Conservation (phyloP, 352 stramenopile genomes). For the Phytophthora boehmeriae region DNA sequence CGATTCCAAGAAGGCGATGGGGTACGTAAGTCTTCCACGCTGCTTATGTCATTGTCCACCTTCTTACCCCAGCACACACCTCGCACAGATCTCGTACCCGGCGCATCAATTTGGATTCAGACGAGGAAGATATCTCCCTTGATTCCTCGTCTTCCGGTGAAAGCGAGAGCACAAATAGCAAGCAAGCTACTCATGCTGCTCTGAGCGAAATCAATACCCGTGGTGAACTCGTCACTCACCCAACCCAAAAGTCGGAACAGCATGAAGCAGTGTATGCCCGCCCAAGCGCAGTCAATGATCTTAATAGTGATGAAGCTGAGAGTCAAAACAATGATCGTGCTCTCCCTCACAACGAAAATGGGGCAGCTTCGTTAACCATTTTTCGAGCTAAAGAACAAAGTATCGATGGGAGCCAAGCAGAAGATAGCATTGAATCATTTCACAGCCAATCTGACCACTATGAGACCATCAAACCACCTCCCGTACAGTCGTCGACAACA, state of each 20-base stretch:
- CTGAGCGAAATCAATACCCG: background rate
- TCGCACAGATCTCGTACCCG: constrained; percentile 19
- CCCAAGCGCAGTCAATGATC: background rate
- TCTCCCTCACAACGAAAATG: background rate
- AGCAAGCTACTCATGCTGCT: background rate
- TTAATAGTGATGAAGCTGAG: constrained; percentile 6
- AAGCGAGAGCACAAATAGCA: constrained; percentile 1
- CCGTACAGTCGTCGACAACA: background rate
- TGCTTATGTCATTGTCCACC: background rate
- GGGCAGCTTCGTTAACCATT: background rate
- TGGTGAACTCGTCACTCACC: background rate
- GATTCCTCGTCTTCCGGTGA: constrained; percentile 27
- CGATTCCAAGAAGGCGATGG: constrained; percentile 12
- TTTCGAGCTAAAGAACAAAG: constrained; percentile 5
- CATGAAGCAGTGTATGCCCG: background rate
- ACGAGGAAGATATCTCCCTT: constrained; percentile 58
- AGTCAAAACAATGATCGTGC: constrained; percentile 8
- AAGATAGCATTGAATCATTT: constrained; percentile 24
- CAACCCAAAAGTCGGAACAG: constrained; percentile 1
- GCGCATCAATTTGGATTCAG: constrained; percentile 53
- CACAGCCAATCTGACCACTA: constrained; percentile 12
- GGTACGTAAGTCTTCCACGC: constrained; percentile 4
- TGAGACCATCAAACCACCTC: background rate
- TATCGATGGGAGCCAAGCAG: constrained; percentile 7
- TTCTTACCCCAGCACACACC: background rate